Evolutionary conservation across 768 basidiomycete genomes (phyloP).

Genomic region (Tricholoma terreum): DNA sequence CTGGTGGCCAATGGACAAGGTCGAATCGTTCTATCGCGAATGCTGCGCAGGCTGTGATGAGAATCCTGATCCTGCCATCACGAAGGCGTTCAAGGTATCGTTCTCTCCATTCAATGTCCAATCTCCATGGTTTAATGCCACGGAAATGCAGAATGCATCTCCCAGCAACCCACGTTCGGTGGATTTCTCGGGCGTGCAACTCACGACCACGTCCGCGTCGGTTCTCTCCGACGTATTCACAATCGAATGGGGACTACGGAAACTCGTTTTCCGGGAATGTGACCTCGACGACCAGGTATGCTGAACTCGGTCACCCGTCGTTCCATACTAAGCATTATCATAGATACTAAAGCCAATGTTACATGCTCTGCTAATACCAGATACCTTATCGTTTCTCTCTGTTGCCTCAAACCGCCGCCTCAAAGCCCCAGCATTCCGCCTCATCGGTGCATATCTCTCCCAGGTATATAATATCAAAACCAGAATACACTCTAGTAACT

Average conservation of each 20-base stretch:
- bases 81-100: conserved; percentile 68
- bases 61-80: conserved; percentile 58
- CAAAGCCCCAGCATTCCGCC: conserved; percentile 70
- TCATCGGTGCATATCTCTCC: conserved; percentile 76
- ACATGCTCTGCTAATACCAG: conserved; percentile 84
- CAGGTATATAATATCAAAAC: conserved; percentile 43
- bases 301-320: conserved; percentile 3
- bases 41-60: conserved; percentile 81
- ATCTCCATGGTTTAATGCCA: not conserved
- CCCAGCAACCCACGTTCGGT: conserved; percentile 62
- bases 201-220: conserved; percentile 66
- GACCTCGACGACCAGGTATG: conserved; percentile 80
- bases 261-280: conserved; percentile 82
- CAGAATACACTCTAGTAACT: not conserved
- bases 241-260: conserved; percentile 90
- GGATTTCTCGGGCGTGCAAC: conserved; percentile 76
- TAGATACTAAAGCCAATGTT: conserved; percentile 86
- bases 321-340: not conserved
- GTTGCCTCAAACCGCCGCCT: conserved; percentile 85
- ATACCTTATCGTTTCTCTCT: conserved; percentile 76
- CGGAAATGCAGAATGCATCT: conserved; percentile 44
- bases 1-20: conserved; percentile 85
- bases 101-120: not conserved
- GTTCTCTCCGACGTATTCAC: conserved; percentile 88
- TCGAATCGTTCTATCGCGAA: conserved; percentile 84